These are phyloP conservation scores for Exophiala dermatitidis DNA, from an alignment of 2,329 filamentous ascomycete genomes.

Conservation along the genomic window DNA sequence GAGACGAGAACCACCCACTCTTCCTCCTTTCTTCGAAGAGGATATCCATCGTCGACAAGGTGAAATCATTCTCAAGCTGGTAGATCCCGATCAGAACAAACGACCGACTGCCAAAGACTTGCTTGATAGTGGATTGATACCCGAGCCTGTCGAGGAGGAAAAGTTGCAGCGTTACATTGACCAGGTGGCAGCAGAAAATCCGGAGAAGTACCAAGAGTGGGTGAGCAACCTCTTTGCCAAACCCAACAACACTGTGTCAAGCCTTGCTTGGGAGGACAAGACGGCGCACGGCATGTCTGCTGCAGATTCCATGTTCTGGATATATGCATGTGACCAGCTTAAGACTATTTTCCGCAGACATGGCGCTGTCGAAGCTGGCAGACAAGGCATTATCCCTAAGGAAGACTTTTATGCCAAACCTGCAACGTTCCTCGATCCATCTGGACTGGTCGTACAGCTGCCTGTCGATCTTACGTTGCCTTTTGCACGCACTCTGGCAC, in stretches of 20 bases:
- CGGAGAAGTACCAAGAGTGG: slow-evolving; percentile 54
- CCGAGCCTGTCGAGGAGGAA: slow-evolving; percentile 87
- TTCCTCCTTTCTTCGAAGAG: slow-evolving; percentile 64
- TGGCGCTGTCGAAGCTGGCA: slow-evolving; percentile 73
- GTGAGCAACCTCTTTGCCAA: slow-evolving; percentile 18
- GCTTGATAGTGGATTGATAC: slow-evolving; percentile 76
- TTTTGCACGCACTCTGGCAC: slow-evolving; percentile 75
- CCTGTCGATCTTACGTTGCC: slow-evolving; percentile 89
- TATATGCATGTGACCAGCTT: slow-evolving; percentile 66
- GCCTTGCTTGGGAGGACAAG: slow-evolving; percentile 23
- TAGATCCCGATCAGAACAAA: slow-evolving; percentile 74
- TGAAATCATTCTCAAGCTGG: slow-evolving; percentile 68
- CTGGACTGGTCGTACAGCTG: slow-evolving; percentile 76
- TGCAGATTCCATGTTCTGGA: slow-evolving; percentile 60
- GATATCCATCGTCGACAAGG: slow-evolving; percentile 49
- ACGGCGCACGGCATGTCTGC: slow-evolving; percentile 23
- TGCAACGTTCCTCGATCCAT: slow-evolving; percentile 72
- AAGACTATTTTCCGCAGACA: slow-evolving; percentile 77
- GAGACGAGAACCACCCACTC: slow-evolving; percentile 58
- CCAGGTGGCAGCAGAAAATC: slow-evolving; percentile 71
- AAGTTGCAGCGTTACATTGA: slow-evolving; percentile 76
- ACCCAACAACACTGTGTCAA: slow-evolving; percentile 18
- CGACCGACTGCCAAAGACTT: slow-evolving; percentile 77
- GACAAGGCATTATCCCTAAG: slow-evolving; percentile 71
- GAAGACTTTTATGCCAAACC: slow-evolving; percentile 69